phyloP scores from a whole-genome alignment of 148 eudicot species.

The Beta vulgaris region DNA sequence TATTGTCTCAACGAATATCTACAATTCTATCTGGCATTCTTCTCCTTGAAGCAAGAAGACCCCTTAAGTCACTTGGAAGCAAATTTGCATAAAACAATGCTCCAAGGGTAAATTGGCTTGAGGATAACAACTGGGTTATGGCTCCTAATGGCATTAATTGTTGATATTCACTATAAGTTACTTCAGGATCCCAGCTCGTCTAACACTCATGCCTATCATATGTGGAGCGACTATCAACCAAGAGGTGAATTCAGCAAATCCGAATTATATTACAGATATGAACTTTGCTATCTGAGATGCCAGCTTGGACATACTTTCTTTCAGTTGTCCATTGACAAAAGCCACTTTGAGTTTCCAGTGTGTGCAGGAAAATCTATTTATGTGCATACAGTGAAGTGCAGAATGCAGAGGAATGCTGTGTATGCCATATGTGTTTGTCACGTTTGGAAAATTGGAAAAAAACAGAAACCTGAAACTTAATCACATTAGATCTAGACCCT shows the following conservation, averaged over 20 bases:
- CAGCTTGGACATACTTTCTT: neutral
- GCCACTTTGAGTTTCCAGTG: no score
- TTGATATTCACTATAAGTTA: neutral
- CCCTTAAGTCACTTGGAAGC: neutral
- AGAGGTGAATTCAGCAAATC: neutral
- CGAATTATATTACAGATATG: neutral
- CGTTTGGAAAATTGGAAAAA: no score
- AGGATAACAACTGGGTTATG: neutral
- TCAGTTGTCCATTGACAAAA: no score
- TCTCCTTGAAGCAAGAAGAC: neutral
- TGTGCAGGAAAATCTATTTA: no score
- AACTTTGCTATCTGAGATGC: neutral
- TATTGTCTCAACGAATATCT: neutral
- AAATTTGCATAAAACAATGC: neutral
- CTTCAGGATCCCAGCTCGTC: neutral
- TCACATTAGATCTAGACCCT: no score
- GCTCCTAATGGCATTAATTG: neutral
- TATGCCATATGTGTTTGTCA: no score
- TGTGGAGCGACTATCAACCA: neutral
- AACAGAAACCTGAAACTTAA: no score
- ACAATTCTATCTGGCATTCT: no score
- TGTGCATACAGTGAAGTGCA: no score
- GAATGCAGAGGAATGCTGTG: no score
- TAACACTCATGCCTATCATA: neutral
- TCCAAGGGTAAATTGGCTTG: neutral